Evolutionary conservation across 2,329 filamentous ascomycete genomes (phyloP), one percentile per base, ranked within the genome.

Genomic region (Volutella citrinella): DNA sequence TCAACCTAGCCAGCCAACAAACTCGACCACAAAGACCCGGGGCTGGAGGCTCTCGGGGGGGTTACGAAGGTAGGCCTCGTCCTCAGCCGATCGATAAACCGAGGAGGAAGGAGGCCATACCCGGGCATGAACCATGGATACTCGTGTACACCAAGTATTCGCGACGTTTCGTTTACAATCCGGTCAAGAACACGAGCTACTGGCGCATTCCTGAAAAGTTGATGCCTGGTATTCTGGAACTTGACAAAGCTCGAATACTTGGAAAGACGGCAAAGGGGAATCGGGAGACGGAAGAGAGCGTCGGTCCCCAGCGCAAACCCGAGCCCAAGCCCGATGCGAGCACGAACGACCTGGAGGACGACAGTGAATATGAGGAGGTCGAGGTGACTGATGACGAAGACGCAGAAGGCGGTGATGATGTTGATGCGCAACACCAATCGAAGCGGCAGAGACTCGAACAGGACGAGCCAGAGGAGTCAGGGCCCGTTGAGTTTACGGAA

Each of bases 161-260:
- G 15, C 75, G 93, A 37, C 78, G 90, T 32, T 98, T 98, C 55
- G 89, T 90, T 4, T 87, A 95, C 66, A 95, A 98, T 49, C 78
- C 82, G 0, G 75, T 76, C 34, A 95, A 91, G 46, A 86, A 91
- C 22, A 76, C 89, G 48, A 97, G 90, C 61, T 89, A 89, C 61
- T 98, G 94, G 93, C 88, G 88, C 53, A 93, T 96, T 51, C 93
- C 93, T 1, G 79, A 87, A 35, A 83, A 93, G 57, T 72, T 98
- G 21, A 82, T 90, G 74, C 81, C 84, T 40, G 88, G 80, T 11
- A 86, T 93, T 34, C 48, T 82, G 31, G 74, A 80, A 43, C 67
- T 87, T 35, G 88, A 95, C 60, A 79, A 84, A 57, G 80, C 82
- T 46, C 76, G 78, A 39, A 82, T 82, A 63, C 67, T 78, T 64